Conservation (phyloP, 1,139 yeast species). For the Arxiozyma slooffiae region DNA sequence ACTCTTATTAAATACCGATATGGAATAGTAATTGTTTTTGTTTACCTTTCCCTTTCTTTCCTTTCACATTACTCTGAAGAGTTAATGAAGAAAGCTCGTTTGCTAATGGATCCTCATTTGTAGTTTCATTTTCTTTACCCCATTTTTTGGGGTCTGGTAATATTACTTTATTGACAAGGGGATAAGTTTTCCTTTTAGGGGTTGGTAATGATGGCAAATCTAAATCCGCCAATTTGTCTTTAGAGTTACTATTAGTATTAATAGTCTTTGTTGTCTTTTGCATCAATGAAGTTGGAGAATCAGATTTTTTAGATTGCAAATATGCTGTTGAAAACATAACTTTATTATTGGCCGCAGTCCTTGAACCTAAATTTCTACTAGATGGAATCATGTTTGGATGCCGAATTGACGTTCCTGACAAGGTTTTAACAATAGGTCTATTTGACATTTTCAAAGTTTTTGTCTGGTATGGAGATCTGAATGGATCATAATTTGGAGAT, state of each 20-base stretch:
- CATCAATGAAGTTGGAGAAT: constrained; percentile 6
- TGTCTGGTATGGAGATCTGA: constrained; percentile 11
- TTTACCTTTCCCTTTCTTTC: constrained; percentile 30
- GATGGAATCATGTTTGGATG: not conserved
- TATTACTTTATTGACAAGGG: constrained; percentile 34
- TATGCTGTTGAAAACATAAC: constrained; percentile 9
- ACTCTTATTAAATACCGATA: constrained; percentile 31
- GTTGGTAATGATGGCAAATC: constrained; percentile 47
- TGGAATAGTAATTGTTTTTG: constrained; percentile 41
- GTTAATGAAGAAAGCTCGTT: constrained; percentile 2
- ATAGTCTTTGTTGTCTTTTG: not conserved
- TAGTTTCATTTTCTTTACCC: constrained; percentile 16
- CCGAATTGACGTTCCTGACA: constrained; percentile 4
- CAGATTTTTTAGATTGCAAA: constrained; percentile 5
- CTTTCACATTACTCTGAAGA: constrained; percentile 9
- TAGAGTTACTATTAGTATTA: constrained; percentile 6
- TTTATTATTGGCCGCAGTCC: constrained; percentile 3
- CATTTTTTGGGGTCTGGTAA: constrained; percentile 28
- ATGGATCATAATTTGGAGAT: constrained; percentile 18
- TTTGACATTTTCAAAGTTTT: constrained; percentile 1
- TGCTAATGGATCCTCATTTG: not conserved
- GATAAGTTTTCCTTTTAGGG: constrained; percentile 32
- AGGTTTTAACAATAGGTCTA: constrained; percentile 3
- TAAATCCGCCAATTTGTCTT: constrained; percentile 28
- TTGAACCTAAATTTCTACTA: not conserved